phyloP scores from a whole-genome alignment of 495 filamentous ascomycete genomes.

The Chaetomium tenue region DNA sequence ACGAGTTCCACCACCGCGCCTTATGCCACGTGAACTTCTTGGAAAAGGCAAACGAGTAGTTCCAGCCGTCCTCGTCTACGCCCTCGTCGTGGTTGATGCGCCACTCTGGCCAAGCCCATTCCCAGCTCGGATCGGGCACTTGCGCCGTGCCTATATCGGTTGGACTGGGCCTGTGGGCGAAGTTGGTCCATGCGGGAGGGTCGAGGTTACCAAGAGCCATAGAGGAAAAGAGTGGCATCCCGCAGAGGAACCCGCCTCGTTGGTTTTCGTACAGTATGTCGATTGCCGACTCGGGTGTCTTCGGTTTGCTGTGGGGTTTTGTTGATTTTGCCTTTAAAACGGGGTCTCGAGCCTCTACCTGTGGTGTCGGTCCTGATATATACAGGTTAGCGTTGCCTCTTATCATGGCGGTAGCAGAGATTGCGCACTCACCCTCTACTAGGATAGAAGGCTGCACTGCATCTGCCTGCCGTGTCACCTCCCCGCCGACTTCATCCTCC shows the following conservation, averaged over 20 bases:
- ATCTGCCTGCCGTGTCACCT: background rate
- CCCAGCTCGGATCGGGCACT: slow-evolving; percentile 91
- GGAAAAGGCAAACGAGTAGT: slow-evolving; percentile 84
- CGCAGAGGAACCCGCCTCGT: slow-evolving; percentile 79
- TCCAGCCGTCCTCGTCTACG: slow-evolving; percentile 87
- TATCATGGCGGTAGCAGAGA: background rate
- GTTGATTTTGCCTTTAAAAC: background rate
- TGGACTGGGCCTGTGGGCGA: slow-evolving; percentile 64
- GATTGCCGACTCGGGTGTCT: slow-evolving; percentile 57
- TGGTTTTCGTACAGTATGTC: slow-evolving; percentile 97
- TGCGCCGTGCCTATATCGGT: slow-evolving; percentile 90
- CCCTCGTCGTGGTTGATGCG: slow-evolving; percentile 86
- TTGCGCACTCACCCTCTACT: slow-evolving; percentile 23
- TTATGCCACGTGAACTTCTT: slow-evolving; percentile 85
- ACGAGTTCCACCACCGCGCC: slow-evolving; percentile 86
- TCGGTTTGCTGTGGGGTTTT: slow-evolving; percentile 22
- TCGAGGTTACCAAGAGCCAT: slow-evolving; percentile 85
- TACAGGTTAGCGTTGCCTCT: background rate
- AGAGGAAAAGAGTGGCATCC: slow-evolving; percentile 81
- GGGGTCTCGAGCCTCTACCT: background rate
- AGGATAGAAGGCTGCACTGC: slow-evolving; percentile 22
- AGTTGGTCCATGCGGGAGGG: slow-evolving; percentile 80
- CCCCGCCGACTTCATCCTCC: slow-evolving; percentile 4
- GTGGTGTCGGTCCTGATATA: slow-evolving; percentile 17
- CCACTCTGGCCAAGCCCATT: slow-evolving; percentile 95